A percentile compares a stretch with the other conserved stretches of the same genome.
These are phyloP conservation scores for Gossypium gossypioides DNA, from an alignment of 441 rosid species.

Conservation along the genomic window DNA sequence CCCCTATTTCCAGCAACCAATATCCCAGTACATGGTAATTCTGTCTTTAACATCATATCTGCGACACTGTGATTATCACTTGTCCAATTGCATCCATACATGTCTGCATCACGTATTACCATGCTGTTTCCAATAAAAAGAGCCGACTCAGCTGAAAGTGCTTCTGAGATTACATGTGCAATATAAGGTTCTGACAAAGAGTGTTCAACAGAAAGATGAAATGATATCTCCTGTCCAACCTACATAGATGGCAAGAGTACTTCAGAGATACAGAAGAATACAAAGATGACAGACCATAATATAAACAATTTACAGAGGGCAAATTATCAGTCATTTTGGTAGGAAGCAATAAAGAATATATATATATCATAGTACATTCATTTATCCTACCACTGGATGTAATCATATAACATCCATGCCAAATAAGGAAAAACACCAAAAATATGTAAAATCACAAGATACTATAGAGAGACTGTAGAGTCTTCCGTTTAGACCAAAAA, in stretches of 20 bases:
- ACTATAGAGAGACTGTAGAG: background rate
- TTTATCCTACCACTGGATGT: background rate
- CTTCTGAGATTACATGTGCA: constrained; percentile 53
- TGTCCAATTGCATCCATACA: constrained; percentile 61
- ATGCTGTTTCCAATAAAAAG: constrained; percentile 92
- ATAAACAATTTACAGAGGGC: background rate
- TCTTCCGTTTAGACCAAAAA: background rate
- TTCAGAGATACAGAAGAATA: constrained; percentile 2
- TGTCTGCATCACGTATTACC: constrained; percentile 87
- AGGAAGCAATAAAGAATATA: background rate
- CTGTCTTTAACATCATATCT: constrained; percentile 35
- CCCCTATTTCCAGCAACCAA: constrained; percentile 89
- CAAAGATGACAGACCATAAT: background rate
- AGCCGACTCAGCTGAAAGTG: constrained; percentile 54
- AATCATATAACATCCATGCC: background rate
- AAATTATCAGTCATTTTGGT: constrained; percentile 1
- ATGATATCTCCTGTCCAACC: constrained; percentile 65
- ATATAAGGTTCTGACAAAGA: constrained; percentile 78
- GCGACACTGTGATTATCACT: constrained; percentile 22
- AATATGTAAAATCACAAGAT: background rate
- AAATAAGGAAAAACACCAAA: background rate
- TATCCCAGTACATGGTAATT: constrained; percentile 50
- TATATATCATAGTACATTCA: background rate
- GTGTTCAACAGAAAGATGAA: constrained; percentile 49
- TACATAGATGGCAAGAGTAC: constrained; percentile 24